phyloP scores from a whole-genome alignment of 768 basidiomycete genomes.

The Gloeopeniophorella convolvens region DNA sequence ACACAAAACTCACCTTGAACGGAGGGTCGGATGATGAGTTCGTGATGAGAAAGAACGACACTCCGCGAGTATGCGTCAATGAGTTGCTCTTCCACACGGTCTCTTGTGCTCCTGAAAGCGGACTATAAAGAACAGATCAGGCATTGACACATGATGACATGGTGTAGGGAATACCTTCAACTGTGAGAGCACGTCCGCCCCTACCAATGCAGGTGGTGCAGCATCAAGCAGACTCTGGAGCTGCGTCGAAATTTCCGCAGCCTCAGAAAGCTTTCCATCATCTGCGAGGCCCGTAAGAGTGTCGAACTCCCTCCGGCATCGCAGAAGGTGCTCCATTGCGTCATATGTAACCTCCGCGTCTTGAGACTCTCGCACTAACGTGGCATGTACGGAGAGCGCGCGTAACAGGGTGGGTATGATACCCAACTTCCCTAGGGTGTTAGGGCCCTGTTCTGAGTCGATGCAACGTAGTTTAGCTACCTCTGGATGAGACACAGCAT shows the following conservation, averaged over 20 bases:
- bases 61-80: slow-evolving; percentile 60
- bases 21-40: slow-evolving; percentile 43
- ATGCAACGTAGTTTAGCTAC: slow-evolving; percentile 33
- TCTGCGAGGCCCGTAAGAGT: slow-evolving; percentile 41
- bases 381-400: slow-evolving; percentile 51
- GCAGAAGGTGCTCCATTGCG: slow-evolving; percentile 48
- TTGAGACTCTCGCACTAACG: slow-evolving; percentile 54
- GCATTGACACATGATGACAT: background rate
- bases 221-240: slow-evolving; percentile 40
- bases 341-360: slow-evolving; percentile 47
- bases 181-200: slow-evolving; percentile 47
- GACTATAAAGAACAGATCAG: slow-evolving; percentile 33
- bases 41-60: slow-evolving; percentile 43
- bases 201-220: slow-evolving; percentile 45
- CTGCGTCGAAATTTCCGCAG: slow-evolving; percentile 39
- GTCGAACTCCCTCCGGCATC: slow-evolving; percentile 43
- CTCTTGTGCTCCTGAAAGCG: slow-evolving; percentile 46
- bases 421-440: slow-evolving; percentile 47
- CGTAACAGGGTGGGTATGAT: slow-evolving; percentile 54
- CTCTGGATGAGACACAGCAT: slow-evolving; percentile 50
- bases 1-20: slow-evolving; percentile 42
- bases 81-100: slow-evolving; percentile 65
- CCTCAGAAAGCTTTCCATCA: slow-evolving; percentile 57
- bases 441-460: slow-evolving; percentile 16
- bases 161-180: slow-evolving; percentile 45